These are phyloP conservation scores for Suillus subluteus DNA, from an alignment of 768 basidiomycete species.

Conservation along the genomic window DNA sequence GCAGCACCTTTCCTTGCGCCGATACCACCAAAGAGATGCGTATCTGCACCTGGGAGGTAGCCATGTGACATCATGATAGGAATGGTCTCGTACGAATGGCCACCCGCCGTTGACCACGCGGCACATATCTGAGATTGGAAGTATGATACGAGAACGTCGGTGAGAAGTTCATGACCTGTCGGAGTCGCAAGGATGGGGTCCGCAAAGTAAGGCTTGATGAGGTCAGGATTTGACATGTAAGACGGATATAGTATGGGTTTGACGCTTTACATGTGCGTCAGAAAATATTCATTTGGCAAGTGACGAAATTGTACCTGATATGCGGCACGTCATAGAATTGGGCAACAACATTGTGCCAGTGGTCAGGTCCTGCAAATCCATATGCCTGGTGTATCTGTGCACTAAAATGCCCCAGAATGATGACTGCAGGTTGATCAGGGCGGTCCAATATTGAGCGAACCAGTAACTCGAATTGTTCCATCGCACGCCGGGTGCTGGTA, in stretches of 20 bases:
- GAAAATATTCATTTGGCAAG: background rate
- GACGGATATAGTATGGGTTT: constrained; percentile 83
- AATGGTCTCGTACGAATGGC: constrained; percentile 63
- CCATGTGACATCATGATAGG: constrained; percentile 46
- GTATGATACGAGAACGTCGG: constrained; percentile 92
- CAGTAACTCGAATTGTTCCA: constrained; percentile 90
- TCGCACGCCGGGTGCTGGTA: constrained; percentile 64
- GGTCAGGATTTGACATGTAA: constrained; percentile 75
- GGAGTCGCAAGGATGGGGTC: constrained; percentile 85
- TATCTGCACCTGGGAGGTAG: constrained; percentile 38
- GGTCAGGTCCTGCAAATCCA: constrained; percentile 90
- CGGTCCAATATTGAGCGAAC: constrained; percentile 90
- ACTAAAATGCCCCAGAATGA: constrained; percentile 94
- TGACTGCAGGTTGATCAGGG: constrained; percentile 87
- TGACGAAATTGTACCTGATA: constrained; percentile 53
- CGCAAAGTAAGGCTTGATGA: constrained; percentile 70
- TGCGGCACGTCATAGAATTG: constrained; percentile 98
- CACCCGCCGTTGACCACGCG: constrained; percentile 78
- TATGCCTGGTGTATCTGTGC: constrained; percentile 79
- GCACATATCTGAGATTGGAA: constrained; percentile 88
- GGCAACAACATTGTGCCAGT: constrained; percentile 87
- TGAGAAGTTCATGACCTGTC: constrained; percentile 80
- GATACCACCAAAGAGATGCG: constrained; percentile 81
- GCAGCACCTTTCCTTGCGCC: constrained; percentile 77
- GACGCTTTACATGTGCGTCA: constrained; percentile 45